Evolutionary conservation across 1,284 basidiomycete genomes (phyloP).

Genomic region (Ceratobasidium sp.): DNA sequence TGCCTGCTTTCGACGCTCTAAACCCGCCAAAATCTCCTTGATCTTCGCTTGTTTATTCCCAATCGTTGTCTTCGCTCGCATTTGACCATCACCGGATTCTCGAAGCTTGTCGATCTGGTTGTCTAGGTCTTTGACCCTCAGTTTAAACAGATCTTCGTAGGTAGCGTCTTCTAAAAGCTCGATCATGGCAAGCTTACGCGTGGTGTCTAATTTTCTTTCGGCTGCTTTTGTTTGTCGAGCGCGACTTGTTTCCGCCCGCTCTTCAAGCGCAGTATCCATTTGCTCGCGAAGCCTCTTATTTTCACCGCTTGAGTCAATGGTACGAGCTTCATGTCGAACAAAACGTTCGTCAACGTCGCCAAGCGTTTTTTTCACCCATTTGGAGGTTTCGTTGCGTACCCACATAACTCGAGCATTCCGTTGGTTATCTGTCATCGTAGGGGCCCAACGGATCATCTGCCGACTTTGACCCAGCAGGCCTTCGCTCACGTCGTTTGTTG

Average conservation of each 20-base stretch:
- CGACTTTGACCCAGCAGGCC: constrained; percentile 6
- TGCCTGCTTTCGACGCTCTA: too few relatives aligned
- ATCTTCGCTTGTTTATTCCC: too few relatives aligned
- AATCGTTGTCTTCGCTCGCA: too few relatives aligned
- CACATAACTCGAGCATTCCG: constrained; percentile 19
- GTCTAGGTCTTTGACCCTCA: neutral
- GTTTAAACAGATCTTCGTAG: neutral
- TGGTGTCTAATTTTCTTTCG: neutral
- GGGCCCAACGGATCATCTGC: constrained; percentile 9
- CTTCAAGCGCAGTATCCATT: too few relatives aligned
- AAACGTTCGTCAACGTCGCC: neutral
- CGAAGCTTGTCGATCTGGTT: too few relatives aligned
- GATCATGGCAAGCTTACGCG: neutral
- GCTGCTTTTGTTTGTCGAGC: neutral
- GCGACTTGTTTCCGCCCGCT: neutral
- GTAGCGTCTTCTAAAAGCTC: neutral
- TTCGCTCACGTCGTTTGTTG: constrained; percentile 32
- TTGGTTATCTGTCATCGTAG: constrained; percentile 19
- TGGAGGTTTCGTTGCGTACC: neutral
- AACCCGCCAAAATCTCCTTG: too few relatives aligned
- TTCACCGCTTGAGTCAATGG: too few relatives aligned
- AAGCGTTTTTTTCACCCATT: constrained; percentile 3
- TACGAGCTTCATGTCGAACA: too few relatives aligned
- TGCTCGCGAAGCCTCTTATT: too few relatives aligned
- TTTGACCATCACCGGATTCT: too few relatives aligned